Conservation (phyloP, 1,284 basidiomycete species). For the Butyriboletus appendiculatus region DNA sequence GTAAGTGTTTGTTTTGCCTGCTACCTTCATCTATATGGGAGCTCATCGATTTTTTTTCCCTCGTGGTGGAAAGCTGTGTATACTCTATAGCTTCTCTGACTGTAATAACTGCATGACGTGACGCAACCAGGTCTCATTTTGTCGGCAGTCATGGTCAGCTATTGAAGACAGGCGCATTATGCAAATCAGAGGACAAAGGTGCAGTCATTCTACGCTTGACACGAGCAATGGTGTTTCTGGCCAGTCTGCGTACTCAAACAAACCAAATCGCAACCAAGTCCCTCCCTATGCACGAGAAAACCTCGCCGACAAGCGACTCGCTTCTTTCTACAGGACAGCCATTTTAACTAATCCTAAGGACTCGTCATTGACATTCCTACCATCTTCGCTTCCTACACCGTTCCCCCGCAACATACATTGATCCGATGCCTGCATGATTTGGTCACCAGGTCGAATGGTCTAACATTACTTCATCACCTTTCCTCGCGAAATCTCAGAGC, state of each 20-base stretch:
- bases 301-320: no score
- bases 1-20: neutral
- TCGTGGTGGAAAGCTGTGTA: neutral
- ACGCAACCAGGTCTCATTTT: neutral
- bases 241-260: neutral
- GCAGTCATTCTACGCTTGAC: neutral
- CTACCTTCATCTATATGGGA: neutral
- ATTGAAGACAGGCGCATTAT: neutral
- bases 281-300: neutral
- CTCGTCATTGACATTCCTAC: neutral
- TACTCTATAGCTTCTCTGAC: neutral
- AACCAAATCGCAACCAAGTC: neutral
- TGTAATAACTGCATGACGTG: neutral
- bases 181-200: neutral
- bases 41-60: neutral
- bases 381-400: neutral
- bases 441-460: neutral
- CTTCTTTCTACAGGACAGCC: no score
- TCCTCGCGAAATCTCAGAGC: neutral
- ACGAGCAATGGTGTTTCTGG: neutral
- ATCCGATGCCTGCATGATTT: neutral
- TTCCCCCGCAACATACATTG: neutral
- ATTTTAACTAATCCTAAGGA: no score
- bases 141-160: neutral
- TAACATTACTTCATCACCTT: neutral